A percentile compares a stretch with the other conserved stretches of the same genome.
phyloP scores from a whole-genome alignment of 257 asterid genomes.

The Fraxinus excelsior region DNA sequence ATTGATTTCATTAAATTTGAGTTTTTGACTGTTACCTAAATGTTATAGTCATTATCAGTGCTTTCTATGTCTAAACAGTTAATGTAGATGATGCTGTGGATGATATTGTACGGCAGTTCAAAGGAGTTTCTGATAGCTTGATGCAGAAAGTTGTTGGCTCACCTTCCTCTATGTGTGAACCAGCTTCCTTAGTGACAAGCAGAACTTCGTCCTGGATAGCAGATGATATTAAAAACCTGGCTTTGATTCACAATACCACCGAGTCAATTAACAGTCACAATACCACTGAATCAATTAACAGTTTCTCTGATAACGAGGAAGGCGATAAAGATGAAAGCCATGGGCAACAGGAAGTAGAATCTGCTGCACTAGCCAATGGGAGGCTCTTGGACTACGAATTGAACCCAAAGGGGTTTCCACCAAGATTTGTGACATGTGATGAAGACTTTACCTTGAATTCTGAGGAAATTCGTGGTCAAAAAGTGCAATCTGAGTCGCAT shows the following conservation, averaged over 20 bases:
- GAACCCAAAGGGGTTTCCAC: conserved; percentile 50
- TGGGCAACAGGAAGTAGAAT: conserved; percentile 47
- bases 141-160: conserved; percentile 67
- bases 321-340: conserved; percentile 59
- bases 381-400: conserved; percentile 68
- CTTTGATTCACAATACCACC: conserved; percentile 46
- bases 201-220: conserved; percentile 59
- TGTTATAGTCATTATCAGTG: conserved; percentile 16
- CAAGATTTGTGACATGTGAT: conserved; percentile 42
- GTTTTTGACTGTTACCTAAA: conserved; percentile 10
- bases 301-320: conserved; percentile 75
- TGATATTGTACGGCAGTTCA: conserved; percentile 88
- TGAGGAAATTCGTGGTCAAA: conserved; percentile 42
- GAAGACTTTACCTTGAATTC: conserved; percentile 34
- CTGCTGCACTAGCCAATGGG: conserved; percentile 46
- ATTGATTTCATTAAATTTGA: background rate
- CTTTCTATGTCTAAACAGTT: conserved; percentile 45
- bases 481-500: conserved; percentile 44
- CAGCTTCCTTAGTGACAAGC: conserved; percentile 44
- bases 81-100: conserved; percentile 92
- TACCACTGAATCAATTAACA: conserved; percentile 53
- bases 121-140: conserved; percentile 84
- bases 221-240: conserved; percentile 63
- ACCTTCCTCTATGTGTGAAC: conserved; percentile 49
- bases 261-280: conserved; percentile 48